Evolutionary conservation across 139 green algal genomes (phyloP), one percentile per base, ranked within the genome.

Genomic region (Micractinium sp.): DNA sequence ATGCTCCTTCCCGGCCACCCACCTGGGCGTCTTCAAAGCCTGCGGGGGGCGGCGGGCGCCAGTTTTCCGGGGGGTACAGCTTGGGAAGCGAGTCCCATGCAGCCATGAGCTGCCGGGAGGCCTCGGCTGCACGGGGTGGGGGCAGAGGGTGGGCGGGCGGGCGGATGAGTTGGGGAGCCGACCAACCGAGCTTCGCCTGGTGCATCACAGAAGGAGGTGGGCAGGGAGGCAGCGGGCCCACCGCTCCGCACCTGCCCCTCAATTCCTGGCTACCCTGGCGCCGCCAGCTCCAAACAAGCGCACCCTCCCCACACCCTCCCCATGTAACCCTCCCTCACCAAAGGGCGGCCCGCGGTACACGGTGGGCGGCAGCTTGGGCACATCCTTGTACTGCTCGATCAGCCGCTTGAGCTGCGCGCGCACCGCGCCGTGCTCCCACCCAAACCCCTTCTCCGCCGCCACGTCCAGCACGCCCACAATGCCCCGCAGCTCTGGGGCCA

Each of bases 21-120:
- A 87, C 90, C 79, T 88, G 80, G 4, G 92, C 91, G 7, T 60
- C 81, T 22, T 74, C 35, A 39, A 73, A 94, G 19, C 90, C 90
- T 1, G 92, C 84, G 14, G 91, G 89, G 20, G 91, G 88, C 7
- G 90, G 91, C 76, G 88, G 60, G 23, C 75, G 77, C 92, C 92
- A 94, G 41, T 89, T 85, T 4, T 83, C 38, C 1, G 92, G 92
- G 7, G 92, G 88, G 31, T 85, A 88, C 12, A 88, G 38, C 53
- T 85, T 71, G 22, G 85, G 67, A 41, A 91, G 85, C 36, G 39
- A n/a, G 60, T 74, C 53, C 87, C 87, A 91, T 1, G 73, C 73
- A 9, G 19, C 53, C 20, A 84, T 35, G 9, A 93, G 71, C 60
- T n/a, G 56, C 33, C 22, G 60, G 19, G n/a, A n/a, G n/a, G 20